phyloP scores from a whole-genome alignment of 2,329 filamentous ascomycete genomes.

The Phyllosticta citrichinensis region DNA sequence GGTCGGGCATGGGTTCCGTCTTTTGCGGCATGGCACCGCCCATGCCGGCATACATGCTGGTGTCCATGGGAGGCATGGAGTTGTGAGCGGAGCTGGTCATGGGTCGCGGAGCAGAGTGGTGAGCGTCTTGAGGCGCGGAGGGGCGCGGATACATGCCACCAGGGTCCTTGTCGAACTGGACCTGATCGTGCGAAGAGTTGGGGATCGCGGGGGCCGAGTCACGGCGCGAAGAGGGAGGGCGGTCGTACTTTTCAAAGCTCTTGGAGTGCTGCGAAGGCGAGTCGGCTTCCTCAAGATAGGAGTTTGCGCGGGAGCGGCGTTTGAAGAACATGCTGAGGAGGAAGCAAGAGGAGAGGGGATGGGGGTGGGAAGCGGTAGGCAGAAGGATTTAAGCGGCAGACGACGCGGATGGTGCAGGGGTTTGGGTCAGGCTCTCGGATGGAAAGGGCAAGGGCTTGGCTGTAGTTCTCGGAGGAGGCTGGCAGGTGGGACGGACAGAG shows the following conservation, averaged over 20 bases:
- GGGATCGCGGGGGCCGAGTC: constrained; percentile 17
- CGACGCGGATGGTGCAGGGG: not conserved
- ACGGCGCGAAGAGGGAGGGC: constrained; percentile 30
- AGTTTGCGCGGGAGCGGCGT: constrained; percentile 36
- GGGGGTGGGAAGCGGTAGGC: constrained; percentile 12
- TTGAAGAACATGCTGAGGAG: constrained; percentile 39
- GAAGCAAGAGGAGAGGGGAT: constrained; percentile 14
- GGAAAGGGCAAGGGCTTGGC: not conserved
- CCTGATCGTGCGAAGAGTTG: constrained; percentile 18
- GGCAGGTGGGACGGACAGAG: not conserved
- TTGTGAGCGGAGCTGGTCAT: constrained; percentile 12
- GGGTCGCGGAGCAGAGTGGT: constrained; percentile 14
- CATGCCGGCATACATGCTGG: constrained; percentile 11
- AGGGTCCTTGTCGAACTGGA: constrained; percentile 18
- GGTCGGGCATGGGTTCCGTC: constrained; percentile 38
- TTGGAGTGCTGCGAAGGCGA: constrained; percentile 25
- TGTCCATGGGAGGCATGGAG: constrained; percentile 17
- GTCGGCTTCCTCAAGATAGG: constrained; percentile 37
- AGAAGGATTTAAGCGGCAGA: constrained; percentile 4
- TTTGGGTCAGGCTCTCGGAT: not conserved
- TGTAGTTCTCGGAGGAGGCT: not conserved
- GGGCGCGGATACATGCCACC: constrained; percentile 37
- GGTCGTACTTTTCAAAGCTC: constrained; percentile 30
- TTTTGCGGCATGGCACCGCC: constrained; percentile 14
- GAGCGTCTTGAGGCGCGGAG: constrained; percentile 31